Base-by-base conservation (phyloP, 495 filamentous ascomycete genomes). In the Extremus antarcticus region DNA sequence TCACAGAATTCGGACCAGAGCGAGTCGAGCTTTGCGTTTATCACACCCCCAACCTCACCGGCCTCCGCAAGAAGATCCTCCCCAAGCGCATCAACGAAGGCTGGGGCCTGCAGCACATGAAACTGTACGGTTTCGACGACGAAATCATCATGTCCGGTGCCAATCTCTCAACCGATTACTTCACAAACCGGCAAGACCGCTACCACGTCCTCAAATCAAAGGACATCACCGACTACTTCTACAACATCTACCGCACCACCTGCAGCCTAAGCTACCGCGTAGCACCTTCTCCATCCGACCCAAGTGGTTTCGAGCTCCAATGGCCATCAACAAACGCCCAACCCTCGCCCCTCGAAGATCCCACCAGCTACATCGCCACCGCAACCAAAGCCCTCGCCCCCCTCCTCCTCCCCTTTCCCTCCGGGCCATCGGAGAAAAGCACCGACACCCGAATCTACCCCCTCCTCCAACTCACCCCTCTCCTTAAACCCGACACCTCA, bases 21-120 rank as follows among this genome's bases (percentile, higher is more conserved):
- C 77, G 90, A n/a, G 87, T 97, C 43, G 88, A 97, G 59, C 81
- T 99, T 58, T 84, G 90, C 48, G 90, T 97, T 88, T 97, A 90
- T 68, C 92, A 99, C 70, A 97, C 94, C 0, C 94, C 92, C 1
- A 99, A 97, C 60, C 71, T 99, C 25, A 95, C 86, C 0, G 94
- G 92, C 0, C 58, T 90, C 43, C 79, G 83, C 46, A 97, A 97
- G 73, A 81, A 79, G 61, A 66, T 86, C 60, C 77, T 97, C 43
- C 92, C 92, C 1, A 84, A 81, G 58, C 78, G 92, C 10, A 88
- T 97, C 65, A 99, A 99, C 62, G 92, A 99, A 67, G 92, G 92
- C 35, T 99, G 92, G 91, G 92, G 92, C 15, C 71, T 99, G 43
- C 92, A 99, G 65, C 92, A 99, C 65, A 99, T 99, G 88, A 99